Conservation (phyloP, 257 asterid genomes). For the Misopates orontium region DNA sequence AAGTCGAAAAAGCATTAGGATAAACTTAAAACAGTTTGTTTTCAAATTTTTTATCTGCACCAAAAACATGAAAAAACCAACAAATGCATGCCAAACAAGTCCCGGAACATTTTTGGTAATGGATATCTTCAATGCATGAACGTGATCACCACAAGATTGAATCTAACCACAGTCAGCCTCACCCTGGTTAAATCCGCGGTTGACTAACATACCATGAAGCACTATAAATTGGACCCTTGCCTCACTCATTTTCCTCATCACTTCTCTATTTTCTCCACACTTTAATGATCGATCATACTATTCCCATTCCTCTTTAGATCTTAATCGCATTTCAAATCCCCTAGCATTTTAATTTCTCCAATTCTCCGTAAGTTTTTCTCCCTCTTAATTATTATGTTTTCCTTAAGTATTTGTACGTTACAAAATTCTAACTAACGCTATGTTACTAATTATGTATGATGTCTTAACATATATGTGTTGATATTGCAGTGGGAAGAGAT, state of each 20-base stretch:
- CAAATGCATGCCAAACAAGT: background rate
- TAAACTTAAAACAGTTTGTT: too few species aligned
- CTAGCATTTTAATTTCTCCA: too few species aligned
- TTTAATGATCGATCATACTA: conserved; percentile 23
- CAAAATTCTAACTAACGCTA: too few species aligned
- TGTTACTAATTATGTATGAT: too few species aligned
- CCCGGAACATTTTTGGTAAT: too few species aligned
- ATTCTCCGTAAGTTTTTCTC: too few species aligned
- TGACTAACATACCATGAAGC: background rate
- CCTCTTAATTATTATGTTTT: background rate
- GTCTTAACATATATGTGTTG: background rate
- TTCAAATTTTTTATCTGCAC: too few species aligned
- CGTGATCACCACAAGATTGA: conserved; percentile 23
- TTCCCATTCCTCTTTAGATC: background rate
- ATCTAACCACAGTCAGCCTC: conserved; percentile 34
- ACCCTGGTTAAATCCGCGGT: conserved; percentile 9
- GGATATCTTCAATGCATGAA: background rate
- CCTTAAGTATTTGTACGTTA: too few species aligned
- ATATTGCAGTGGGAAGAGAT: conserved; percentile 30
- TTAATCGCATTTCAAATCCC: too few species aligned
- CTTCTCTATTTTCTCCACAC: conserved; percentile 10
- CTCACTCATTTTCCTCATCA: conserved; percentile 25
- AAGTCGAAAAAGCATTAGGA: too few species aligned
- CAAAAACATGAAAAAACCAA: too few species aligned
- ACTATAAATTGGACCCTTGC: conserved; percentile 40